Evolutionary conservation across 2,329 filamentous ascomycete genomes (phyloP), one percentile per base, ranked within the genome.

Genomic region (Colletotrichum tamarilloi): DNA sequence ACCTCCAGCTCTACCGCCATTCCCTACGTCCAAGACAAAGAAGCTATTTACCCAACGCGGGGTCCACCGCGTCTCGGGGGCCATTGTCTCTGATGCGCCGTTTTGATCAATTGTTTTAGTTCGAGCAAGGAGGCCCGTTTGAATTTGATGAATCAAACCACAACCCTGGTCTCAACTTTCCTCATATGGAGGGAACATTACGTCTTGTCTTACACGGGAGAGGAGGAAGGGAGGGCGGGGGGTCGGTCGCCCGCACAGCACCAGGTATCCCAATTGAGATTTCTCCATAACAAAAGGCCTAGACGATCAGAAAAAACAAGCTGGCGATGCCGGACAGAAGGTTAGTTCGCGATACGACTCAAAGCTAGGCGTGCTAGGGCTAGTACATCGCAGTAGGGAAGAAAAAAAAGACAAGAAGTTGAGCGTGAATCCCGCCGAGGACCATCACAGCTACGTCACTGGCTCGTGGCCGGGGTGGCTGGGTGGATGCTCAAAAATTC

Each of bases 391-490:
- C 32, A 35, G 32, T 7, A 42, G 38, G 38, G 14, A 42, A 42
- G 38, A 11, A 14, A n/a, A 46, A 4, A 22, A 16, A 42, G 30
- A 8, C 2, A 30, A 46, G 52, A 59, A 53, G 52, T 62, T 26
- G 49, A 16, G 46, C 46, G 12, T 55, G 26, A 28, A 52, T 52
- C 62, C 35, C 32, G 42, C 42, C 42, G 42, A 49, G n/a, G 16
- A 38, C 56, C 60, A 73, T 73, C 71, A 73, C 60, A 22, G 56
- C 56, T 66, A 73, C 71, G 71, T 73, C 71, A 73, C 67, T 62
- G 67, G 67, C 46, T 55, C n/a, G 32, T 49, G 9, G 42, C 59
- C 35, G 55, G 26, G 32, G 57, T 26, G 49, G 42, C 19, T 49
- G 42, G 42, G 19, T 49, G 42, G 42, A 49, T 49, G 42, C 9